Percentiles rank a stretch among this genome's conserved stretches.
phyloP scores from a whole-genome alignment of 1,284 basidiomycete species.

The Cystobasidium sp. region DNA sequence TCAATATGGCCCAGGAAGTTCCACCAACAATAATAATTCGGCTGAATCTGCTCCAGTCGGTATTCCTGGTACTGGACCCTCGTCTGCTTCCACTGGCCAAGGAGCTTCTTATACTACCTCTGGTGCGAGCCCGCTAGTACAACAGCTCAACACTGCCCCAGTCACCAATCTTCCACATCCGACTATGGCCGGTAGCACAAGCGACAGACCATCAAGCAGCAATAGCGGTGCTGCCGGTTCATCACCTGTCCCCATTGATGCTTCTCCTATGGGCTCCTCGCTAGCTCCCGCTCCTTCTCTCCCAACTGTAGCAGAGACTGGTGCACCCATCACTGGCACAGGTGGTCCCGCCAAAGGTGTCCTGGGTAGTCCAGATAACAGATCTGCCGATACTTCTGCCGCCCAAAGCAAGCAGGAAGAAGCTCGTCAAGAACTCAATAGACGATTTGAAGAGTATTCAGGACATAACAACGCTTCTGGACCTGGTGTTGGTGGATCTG shows the following conservation, averaged over 20 bases:
- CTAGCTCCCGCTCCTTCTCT: constrained; percentile 31
- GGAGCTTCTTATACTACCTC: neutral
- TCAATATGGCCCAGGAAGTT: constrained; percentile 3
- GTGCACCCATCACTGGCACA: constrained; percentile 47
- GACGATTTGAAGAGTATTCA: constrained; percentile 39
- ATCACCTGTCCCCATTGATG: constrained; percentile 9
- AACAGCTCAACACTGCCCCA: constrained; percentile 47
- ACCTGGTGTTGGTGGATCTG: neutral
- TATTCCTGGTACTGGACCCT: constrained; percentile 19
- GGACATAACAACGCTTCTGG: neutral
- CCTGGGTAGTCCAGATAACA: constrained; percentile 8
- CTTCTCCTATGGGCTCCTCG: constrained; percentile 1
- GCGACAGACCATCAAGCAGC: neutral
- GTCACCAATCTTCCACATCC: constrained; percentile 26
- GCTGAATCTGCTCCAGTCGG: constrained; percentile 10
- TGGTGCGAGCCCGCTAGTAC: constrained; percentile 17
- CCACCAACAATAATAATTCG: neutral
- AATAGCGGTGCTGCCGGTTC: constrained; percentile 24
- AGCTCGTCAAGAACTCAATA: constrained; percentile 24
- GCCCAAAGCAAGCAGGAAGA: constrained; percentile 39
- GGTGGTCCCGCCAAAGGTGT: constrained; percentile 49
- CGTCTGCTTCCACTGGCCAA: neutral
- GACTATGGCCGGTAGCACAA: neutral
- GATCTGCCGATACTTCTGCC: constrained; percentile 1
- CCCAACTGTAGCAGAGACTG: constrained; percentile 52